phyloP scores from a whole-genome alignment of 1,284 basidiomycete species.

The Rhodotorula sp. region DNA sequence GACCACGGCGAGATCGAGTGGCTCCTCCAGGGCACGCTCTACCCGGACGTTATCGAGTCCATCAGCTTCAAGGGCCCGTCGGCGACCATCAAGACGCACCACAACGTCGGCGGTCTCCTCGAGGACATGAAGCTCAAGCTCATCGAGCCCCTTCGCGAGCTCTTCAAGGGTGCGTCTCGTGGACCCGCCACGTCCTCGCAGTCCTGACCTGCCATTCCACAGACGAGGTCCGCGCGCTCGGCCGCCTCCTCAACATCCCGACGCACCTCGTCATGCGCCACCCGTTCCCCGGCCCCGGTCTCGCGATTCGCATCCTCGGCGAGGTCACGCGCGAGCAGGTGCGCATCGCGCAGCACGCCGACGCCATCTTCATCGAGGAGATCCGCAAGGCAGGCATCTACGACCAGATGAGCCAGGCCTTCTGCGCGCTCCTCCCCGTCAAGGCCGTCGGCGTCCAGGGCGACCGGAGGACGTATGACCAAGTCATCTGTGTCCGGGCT shows the following conservation, averaged over 20 bases:
- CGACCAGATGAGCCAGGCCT: conserved; percentile 93
- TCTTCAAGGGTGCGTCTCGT: conserved; percentile 82
- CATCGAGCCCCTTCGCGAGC: conserved; percentile 94
- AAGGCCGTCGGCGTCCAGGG: conserved; percentile 98
- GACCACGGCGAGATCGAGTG: conserved; percentile 81
- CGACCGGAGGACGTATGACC: conserved; percentile 94
- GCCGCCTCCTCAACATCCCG: conserved; percentile 86
- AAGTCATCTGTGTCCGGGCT: conserved; percentile 87
- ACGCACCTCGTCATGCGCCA: conserved; percentile 91
- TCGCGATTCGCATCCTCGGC: conserved; percentile 98
- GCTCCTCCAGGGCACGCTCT: conserved; percentile 96
- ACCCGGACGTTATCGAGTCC: conserved; percentile 98
- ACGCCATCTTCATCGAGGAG: conserved; percentile 97
- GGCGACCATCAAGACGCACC: conserved; percentile 99
- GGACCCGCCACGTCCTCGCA: background rate
- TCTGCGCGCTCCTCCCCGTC: conserved; percentile 94
- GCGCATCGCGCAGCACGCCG: conserved; percentile 88
- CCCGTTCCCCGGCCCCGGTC: conserved; percentile 98
- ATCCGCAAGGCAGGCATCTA: conserved; percentile 90
- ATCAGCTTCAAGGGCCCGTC: conserved; percentile 99
- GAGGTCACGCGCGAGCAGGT: conserved; percentile 93
- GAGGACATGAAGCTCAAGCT: conserved; percentile 99
- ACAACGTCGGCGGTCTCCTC: conserved; percentile 95
- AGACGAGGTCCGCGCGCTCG: conserved; percentile 96
- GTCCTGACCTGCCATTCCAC: conserved; percentile 2